phyloP scores from a whole-genome alignment of 2,329 filamentous ascomycete genomes.

The Cladosporium sp. region DNA sequence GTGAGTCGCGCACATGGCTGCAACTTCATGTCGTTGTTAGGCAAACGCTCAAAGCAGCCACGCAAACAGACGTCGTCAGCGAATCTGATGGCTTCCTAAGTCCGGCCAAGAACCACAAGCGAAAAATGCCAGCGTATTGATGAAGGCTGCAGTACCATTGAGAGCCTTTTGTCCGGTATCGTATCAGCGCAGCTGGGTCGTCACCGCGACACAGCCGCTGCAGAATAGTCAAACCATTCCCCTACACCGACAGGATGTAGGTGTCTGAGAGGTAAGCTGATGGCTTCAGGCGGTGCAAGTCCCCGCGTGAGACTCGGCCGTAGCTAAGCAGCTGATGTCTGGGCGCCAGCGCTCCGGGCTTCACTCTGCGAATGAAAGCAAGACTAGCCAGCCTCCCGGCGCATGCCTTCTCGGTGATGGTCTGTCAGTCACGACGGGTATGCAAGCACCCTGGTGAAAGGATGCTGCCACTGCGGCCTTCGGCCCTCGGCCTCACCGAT shows the following conservation, averaged over 20 bases:
- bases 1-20: neutral
- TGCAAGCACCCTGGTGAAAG: conserved; percentile 11
- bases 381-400: neutral
- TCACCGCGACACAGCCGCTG: neutral
- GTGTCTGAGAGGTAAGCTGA: conserved; percentile 4
- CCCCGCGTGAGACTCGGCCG: neutral
- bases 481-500: conserved; percentile 8
- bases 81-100: neutral
- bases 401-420: neutral
- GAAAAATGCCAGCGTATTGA: neutral
- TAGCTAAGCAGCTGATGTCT: conserved; percentile 7
- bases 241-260: neutral
- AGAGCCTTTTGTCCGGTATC: neutral
- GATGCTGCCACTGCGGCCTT: conserved; percentile 1
- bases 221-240: neutral
- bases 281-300: neutral
- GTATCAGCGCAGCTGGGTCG: neutral
- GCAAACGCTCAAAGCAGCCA: neutral
- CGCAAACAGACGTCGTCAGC: neutral
- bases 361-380: neutral
- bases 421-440: conserved; percentile 11
- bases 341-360: neutral
- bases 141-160: neutral
- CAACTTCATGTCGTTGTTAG: neutral
- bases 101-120: neutral